Conservation (phyloP, 2,329 filamentous ascomycete genomes). For the Parastagonospora avenae region DNA sequence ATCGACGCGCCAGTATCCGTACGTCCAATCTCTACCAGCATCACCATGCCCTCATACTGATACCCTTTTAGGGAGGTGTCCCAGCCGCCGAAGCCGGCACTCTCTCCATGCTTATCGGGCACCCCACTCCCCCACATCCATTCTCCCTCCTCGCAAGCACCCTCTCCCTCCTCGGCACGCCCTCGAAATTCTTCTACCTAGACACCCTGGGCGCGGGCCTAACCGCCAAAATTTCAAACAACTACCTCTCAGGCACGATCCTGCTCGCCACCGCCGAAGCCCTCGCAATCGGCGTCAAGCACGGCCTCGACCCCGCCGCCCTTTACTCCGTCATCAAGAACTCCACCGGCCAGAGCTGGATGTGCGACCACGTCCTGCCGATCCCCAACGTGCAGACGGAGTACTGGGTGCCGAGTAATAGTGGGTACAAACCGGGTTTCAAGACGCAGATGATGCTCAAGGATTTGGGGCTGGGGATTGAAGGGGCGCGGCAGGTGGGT, state of each 20-base stretch:
- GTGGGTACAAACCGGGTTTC: slow-evolving; percentile 39
- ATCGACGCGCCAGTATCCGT: slow-evolving; percentile 42
- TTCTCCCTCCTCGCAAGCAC: slow-evolving; percentile 17
- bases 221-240: slow-evolving; percentile 42
- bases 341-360: slow-evolving; percentile 41
- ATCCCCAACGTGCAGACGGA: slow-evolving; percentile 36
- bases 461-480: slow-evolving; percentile 37
- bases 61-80: slow-evolving; percentile 29
- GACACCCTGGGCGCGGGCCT: slow-evolving; percentile 34
- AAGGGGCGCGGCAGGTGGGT: slow-evolving; percentile 32
- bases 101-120: slow-evolving; percentile 34
- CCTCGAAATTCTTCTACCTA: slow-evolving; percentile 38
- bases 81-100: slow-evolving; percentile 36
- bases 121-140: slow-evolving; percentile 16
- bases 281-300: slow-evolving; percentile 35
- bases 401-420: slow-evolving; percentile 41
- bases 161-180: slow-evolving; percentile 29
- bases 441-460: slow-evolving; percentile 46
- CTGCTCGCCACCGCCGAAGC: slow-evolving; percentile 41
- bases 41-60: neutral
- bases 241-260: slow-evolving; percentile 39
- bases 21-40: neutral
- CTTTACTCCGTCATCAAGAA: slow-evolving; percentile 37
- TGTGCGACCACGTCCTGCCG: slow-evolving; percentile 42
- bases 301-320: slow-evolving; percentile 34